Base-by-base conservation (phyloP, 1,139 yeast genomes). In the Suhomyces coccinellae region DNA sequence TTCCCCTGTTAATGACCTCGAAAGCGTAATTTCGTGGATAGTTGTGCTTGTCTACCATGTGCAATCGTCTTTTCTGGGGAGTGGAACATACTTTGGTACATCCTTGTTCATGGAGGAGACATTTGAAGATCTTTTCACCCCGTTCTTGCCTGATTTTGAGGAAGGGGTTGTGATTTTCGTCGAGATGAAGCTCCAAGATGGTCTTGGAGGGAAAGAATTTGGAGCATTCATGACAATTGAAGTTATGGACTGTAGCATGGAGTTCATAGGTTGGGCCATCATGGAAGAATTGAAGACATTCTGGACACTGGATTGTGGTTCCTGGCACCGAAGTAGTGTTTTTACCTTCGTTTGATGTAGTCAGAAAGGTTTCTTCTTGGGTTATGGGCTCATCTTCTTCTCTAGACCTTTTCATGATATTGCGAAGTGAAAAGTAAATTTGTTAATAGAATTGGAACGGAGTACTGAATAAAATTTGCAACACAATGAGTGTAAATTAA, bases 161-260 rank as follows among this genome's bases (percentile, higher is more conserved):
- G 38, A 80, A 69, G 2, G 83, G 80, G 53, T 79, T 75, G 53
- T 82, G 86, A 43, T 65, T 64, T 50, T 81, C 86, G 29, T 71
- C 69, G 4, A 79, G 67, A 53, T 82, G 87, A 15, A 80, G 52
- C 5, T 69, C 66, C 24, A 81, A 58, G 9, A 73, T 52, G 24
- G 46, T 52, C 14, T 66, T 60, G 12, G 66, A 63, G 0, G 82
- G 81, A 48, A 80, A 76, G 41, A 57, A 59, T 36, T 58, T 62
- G 12, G 56, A 53, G 54, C 87, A 82, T 38, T 62, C 66, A 0
- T 52, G 44, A 52, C 86, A 82, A 2, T 58, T 56, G 33, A 33
- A 39, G 35, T 45, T 26, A 33, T 50, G 53, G 32, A 20, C 15
- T 16, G 38, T 17, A 8, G 45, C 33, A 34, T 50, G 53, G 13